These are phyloP conservation scores for Pezicula neosporulosa DNA, from an alignment of 2,329 filamentous ascomycete genomes.

Conservation along the genomic window DNA sequence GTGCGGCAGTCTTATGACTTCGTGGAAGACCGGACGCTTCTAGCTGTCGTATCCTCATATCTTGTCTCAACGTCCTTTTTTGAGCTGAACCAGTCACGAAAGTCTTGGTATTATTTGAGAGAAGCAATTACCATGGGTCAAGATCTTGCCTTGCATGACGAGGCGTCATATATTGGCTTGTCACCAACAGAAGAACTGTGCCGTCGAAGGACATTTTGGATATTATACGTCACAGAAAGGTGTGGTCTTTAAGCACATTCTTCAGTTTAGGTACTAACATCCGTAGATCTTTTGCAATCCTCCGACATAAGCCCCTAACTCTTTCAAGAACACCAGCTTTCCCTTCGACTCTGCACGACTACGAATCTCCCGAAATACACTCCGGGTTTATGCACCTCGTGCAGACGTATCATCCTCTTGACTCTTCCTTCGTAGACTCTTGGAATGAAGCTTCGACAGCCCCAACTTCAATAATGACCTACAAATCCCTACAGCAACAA, in stretches of 20 bases:
- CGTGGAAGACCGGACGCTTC: constrained; percentile 49
- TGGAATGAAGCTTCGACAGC: constrained; percentile 58
- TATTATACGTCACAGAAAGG: constrained; percentile 60
- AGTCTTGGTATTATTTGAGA: constrained; percentile 59
- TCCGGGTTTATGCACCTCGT: constrained; percentile 58
- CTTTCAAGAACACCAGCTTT: constrained; percentile 55
- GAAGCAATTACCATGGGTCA: constrained; percentile 59
- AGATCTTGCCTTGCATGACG: constrained; percentile 55
- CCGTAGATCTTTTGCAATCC: constrained; percentile 57
- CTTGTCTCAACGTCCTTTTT: constrained; percentile 59
- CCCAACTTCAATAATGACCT: constrained; percentile 27
- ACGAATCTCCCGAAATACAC: constrained; percentile 49
- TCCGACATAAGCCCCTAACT: constrained; percentile 60
- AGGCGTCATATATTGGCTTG: constrained; percentile 47
- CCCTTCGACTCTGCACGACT: constrained; percentile 47
- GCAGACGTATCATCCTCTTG: constrained; percentile 58
- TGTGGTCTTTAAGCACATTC: constrained; percentile 20
- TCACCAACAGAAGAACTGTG: constrained; percentile 49
- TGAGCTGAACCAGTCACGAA: constrained; percentile 53
- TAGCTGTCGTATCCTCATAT: constrained; percentile 59
- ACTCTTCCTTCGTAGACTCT: constrained; percentile 58
- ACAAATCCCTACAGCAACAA: constrained; percentile 49
- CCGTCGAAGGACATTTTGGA: constrained; percentile 56
- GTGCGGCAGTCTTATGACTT: constrained; percentile 55
- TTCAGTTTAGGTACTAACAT: not conserved